Conservation (phyloP, 345 rosid species). For the Hirschfeldia incana region DNA sequence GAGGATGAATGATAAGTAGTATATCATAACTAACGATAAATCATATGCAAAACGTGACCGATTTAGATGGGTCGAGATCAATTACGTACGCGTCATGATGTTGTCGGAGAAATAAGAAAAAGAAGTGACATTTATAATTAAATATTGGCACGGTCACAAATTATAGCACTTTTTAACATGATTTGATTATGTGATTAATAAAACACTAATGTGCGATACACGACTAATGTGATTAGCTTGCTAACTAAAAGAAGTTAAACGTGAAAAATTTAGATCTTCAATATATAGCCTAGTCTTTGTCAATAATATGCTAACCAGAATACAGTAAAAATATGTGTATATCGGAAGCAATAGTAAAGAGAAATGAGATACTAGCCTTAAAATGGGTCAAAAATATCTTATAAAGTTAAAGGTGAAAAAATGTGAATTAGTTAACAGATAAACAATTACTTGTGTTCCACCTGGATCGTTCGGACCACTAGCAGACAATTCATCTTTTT, state of each 20-base stretch:
- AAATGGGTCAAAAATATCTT: background rate
- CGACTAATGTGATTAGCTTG: constrained; percentile 1
- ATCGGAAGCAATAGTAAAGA: background rate
- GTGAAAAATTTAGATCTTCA: background rate
- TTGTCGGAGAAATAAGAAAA: background rate
- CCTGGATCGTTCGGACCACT: background rate
- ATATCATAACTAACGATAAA: background rate
- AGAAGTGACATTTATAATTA: background rate
- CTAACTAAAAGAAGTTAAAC: background rate
- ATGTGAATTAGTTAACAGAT: background rate
- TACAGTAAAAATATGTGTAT: background rate
- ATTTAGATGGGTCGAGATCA: constrained; percentile 10
- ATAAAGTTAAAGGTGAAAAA: background rate
- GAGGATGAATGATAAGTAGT: background rate
- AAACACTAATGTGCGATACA: background rate
- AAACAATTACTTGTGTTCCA: background rate
- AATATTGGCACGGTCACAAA: background rate
- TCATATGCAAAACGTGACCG: constrained; percentile 9
- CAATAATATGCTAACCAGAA: background rate
- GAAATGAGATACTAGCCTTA: background rate
- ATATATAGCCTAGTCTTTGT: background rate
- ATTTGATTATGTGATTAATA: background rate
- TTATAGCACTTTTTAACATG: background rate
- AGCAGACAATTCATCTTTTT: too few species aligned
- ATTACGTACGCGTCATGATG: background rate